A percentile compares a stretch with the other conserved stretches of the same genome.
These are phyloP conservation scores for Eucalyptus grandis DNA, from an alignment of 345 rosid genomes.

Conservation along the genomic window DNA sequence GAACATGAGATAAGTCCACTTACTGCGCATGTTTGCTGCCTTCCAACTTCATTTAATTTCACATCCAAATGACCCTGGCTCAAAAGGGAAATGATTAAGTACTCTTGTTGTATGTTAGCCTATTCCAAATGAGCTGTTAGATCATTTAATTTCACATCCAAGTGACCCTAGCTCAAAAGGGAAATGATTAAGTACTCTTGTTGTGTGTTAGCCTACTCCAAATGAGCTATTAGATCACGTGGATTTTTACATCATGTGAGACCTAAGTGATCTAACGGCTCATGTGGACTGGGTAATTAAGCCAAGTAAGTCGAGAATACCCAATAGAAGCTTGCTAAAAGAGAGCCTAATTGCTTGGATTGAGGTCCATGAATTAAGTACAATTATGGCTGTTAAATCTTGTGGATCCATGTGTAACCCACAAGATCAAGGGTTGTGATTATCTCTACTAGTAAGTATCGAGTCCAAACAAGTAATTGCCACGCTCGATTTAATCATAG, in stretches of 20 bases:
- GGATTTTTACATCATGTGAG: neutral
- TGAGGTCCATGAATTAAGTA: neutral
- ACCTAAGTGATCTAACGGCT: neutral
- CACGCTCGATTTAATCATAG: neutral
- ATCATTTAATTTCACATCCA: slow-evolving; percentile 3
- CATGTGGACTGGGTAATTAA: neutral
- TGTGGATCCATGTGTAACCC: neutral
- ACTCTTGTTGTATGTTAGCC: neutral
- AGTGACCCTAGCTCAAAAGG: neutral
- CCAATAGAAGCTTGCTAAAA: neutral
- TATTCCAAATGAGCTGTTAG: neutral
- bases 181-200: neutral
- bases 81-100: neutral
- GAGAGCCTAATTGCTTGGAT: neutral
- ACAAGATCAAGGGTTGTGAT: neutral
- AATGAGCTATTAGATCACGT: neutral
- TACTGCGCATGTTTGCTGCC: neutral
- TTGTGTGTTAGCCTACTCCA: neutral
- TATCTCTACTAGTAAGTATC: neutral
- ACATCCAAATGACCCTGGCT: slow-evolving; percentile 5
- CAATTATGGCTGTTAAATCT: neutral
- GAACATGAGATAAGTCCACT: neutral
- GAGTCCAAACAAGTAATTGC: neutral
- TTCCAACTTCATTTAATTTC: slow-evolving; percentile 3
- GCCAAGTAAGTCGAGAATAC: neutral